Percentiles rank a stretch among this genome's conserved stretches.
Conservation (phyloP, 495 filamentous ascomycete genomes). For the Podospora tetraspora region DNA sequence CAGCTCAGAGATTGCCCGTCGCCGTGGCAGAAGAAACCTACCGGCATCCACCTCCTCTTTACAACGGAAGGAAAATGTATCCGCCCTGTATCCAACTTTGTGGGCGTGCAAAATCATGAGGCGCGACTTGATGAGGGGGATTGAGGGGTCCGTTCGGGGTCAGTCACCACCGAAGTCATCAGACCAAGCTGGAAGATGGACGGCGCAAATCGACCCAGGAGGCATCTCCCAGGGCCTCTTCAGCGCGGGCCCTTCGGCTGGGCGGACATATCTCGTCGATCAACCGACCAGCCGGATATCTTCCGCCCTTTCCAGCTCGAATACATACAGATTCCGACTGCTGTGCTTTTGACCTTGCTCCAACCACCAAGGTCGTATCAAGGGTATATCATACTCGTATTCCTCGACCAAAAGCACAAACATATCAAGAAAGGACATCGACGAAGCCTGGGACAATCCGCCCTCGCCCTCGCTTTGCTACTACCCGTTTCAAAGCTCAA, state of each 20-base stretch:
- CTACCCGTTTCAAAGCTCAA: slow-evolving; percentile 15
- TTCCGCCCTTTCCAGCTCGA: background rate
- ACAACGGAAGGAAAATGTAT: background rate
- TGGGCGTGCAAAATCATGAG: background rate
- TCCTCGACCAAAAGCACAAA: too few species aligned
- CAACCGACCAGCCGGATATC: background rate
- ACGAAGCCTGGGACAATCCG: background rate
- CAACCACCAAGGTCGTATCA: too few species aligned
- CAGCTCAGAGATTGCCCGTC: background rate
- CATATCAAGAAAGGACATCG: background rate
- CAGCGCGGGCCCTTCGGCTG: background rate
- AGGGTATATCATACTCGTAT: too few species aligned
- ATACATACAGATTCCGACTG: background rate
- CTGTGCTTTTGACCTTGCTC: background rate
- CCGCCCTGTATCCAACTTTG: background rate
- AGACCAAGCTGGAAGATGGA: background rate
- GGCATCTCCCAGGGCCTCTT: background rate
- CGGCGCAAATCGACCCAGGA: background rate
- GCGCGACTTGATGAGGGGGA: background rate
- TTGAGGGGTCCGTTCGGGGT: background rate
- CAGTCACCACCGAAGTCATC: background rate
- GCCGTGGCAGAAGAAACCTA: background rate
- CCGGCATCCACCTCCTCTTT: background rate
- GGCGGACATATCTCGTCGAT: background rate
- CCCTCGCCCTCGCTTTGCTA: background rate